A percentile compares a stretch with the other conserved stretches of the same genome.
Conservation (phyloP, 306 rosid species). For the Alnus glutinosa region DNA sequence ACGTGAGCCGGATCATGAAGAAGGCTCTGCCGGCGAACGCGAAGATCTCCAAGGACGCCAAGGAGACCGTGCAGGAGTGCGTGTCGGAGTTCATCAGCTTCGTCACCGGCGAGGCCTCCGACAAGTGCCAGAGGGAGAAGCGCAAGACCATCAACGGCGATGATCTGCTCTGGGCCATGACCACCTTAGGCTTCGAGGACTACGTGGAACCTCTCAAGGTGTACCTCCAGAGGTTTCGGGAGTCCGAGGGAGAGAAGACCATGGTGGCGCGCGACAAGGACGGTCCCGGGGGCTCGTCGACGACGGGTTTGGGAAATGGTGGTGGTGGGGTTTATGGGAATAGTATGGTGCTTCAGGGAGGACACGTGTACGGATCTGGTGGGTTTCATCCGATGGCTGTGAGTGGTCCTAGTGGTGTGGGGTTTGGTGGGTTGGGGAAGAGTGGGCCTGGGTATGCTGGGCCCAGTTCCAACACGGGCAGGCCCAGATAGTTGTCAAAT, state of each 20-base stretch:
- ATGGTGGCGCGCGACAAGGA: constrained; percentile 70
- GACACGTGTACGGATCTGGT: constrained; percentile 70
- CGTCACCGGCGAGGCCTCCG: constrained; percentile 90
- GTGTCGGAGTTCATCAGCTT: constrained; percentile 93
- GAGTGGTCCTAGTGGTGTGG: constrained; percentile 23
- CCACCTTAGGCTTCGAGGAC: constrained; percentile 78
- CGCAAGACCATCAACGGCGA: constrained; percentile 93
- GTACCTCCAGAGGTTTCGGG: constrained; percentile 74
- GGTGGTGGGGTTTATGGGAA: constrained; percentile 23
- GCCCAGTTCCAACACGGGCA: constrained; percentile 52
- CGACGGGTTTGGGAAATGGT: constrained; percentile 31
- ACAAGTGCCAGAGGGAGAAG: constrained; percentile 92
- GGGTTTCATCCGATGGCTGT: constrained; percentile 62
- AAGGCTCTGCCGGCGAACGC: constrained; percentile 88
- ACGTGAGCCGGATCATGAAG: constrained; percentile 92
- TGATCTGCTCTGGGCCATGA: constrained; percentile 91
- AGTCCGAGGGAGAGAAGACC: constrained; percentile 80
- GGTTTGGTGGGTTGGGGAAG: constrained; percentile 34
- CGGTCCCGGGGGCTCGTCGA: constrained; percentile 12
- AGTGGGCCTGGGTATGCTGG: constrained; percentile 61
- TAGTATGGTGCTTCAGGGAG: constrained; percentile 54
- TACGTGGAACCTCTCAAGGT: constrained; percentile 87
- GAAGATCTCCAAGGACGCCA: constrained; percentile 90
- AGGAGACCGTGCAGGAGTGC: constrained; percentile 91
- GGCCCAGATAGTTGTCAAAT: constrained; percentile 26